Evolutionary conservation across 345 rosid genomes (phyloP), one percentile per base, ranked within the genome.

Genomic region (Pelargonium nanum): DNA sequence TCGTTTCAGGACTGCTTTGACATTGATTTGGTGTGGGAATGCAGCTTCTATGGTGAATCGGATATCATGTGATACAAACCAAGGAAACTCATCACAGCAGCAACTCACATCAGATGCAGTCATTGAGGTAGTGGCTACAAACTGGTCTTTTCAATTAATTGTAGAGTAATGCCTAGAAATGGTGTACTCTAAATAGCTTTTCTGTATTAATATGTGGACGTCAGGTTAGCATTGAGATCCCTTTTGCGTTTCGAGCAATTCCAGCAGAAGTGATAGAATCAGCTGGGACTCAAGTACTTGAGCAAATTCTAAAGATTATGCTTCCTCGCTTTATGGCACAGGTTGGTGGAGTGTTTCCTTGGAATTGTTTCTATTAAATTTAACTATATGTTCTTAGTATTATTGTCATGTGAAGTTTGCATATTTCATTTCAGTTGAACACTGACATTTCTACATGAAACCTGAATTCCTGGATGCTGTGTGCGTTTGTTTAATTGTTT

Each of bases 1-100:
- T 58, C 56, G 56, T 78, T 68, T 55, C 64, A 24, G 76, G 68
- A 66, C 9, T 73, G 59, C 72, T 55, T 74, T 80, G 74, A 68
- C 74, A 67, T 66, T 77, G 70, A 64, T 65, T 78, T 76, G 56
- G 34, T 77, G 56, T 83, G 74, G 71, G 59, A 71, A 71, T 76
- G 93, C 93, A 92, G 98, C 98, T 80, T 87, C 83, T 62, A 87
- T 89, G 96, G 84, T 82, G 75, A 92, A 92, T 59, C 78, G 26
- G 74, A 85, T 92, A 70, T 83, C 96, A 45, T 92, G 84, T 63
- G 85, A 58, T 55, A 67, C 68, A 75, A 75, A 34, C 51, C 52
- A 21, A 63, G 65, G 69, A 51, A 68, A 63, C 16, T 76, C 97
- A 26, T 65, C 64, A 34, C 70, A 73, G 61, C 89, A 82, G 64